A percentile compares a stretch with the other conserved stretches of the same genome.
Conservation (phyloP, 257 asterid species). For the Ilex asprella region DNA sequence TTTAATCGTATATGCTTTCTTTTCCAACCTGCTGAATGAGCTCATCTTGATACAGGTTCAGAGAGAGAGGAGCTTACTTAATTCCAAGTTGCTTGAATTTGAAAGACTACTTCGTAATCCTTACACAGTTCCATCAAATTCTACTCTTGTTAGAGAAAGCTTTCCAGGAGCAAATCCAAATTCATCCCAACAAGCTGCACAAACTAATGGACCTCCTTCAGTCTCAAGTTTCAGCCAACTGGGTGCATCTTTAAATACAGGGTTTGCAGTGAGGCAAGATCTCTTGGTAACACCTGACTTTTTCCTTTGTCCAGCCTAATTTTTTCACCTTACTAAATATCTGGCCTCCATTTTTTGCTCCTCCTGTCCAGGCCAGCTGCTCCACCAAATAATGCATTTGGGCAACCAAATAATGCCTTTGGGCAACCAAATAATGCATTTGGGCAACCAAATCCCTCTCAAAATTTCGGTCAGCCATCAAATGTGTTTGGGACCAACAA, state of each 20-base stretch:
- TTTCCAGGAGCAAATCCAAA: constrained; percentile 27
- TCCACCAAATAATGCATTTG: constrained; percentile 50
- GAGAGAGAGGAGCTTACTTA: constrained; percentile 61
- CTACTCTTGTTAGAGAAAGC: constrained; percentile 39
- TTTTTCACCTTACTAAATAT: constrained; percentile 8
- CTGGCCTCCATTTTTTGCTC: constrained; percentile 6
- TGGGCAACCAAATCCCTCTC: constrained; percentile 48
- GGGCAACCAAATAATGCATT: constrained; percentile 36
- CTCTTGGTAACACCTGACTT: constrained; percentile 9
- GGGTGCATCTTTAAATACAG: constrained; percentile 43
- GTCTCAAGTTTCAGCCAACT: constrained; percentile 68
- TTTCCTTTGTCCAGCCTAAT: not conserved
- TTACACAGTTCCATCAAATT: constrained; percentile 27
- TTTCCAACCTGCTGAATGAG: constrained; percentile 15
- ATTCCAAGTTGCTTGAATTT: constrained; percentile 64
- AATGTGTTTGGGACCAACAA: constrained; percentile 28
- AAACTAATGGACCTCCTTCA: constrained; percentile 39
- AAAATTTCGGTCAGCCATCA: constrained; percentile 44
- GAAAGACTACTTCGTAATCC: constrained; percentile 58
- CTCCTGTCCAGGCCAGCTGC: constrained; percentile 47
- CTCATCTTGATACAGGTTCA: constrained; percentile 52
- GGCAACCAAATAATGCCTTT: constrained; percentile 26
- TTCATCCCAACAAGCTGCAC: constrained; percentile 19
- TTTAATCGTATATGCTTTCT: not conserved
- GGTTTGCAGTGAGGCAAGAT: constrained; percentile 38